Base-by-base conservation (phyloP, 805 yeast genomes). In the Kluyveromyces wickerhamii region DNA sequence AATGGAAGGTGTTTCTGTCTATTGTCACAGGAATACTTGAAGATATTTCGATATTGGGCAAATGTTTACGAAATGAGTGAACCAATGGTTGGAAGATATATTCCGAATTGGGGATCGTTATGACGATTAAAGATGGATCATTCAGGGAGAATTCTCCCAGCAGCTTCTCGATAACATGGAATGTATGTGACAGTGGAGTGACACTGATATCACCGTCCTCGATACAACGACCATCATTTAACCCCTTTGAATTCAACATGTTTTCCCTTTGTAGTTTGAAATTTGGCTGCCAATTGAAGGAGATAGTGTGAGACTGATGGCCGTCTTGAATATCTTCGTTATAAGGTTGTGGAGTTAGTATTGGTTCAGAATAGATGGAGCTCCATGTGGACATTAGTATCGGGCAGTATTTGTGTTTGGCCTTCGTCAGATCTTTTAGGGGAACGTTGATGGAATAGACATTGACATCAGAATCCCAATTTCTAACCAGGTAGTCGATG, bases 371-470 rank as follows among this genome's bases (percentile, higher is more conserved):
- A 52, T 75, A 84, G 7, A 83, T 69, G 0, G 85, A 68, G 1
- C 70, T 67, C 97, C 97, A 92, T 44, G 67, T 62, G 58, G 89
- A 89, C 37, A 76, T 74, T 52, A 86, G 66, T 32, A 89, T 74
- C n/a, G 94, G 88, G 3, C 94, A 79, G 55, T 72, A 84, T 38
- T 67, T 54, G 24, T 81, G 72, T 47, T 72, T 78, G 1, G 95
- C 81, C 10, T 15, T 15, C 3, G 23, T 14, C 26, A 30, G 21
- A 11, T 61, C 41, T n/a, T 64, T 60, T 28, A 92, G 63, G 3
- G 98, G 97, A 4, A 92, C 70, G 53, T 89, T 92, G 19, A 92
- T 65, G n/a, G 86, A 68, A 57, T 80, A 89, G 25, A 89, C 57
- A 45, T 89, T 95, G 1, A 74, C 75, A 17, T 62, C 60, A 2